Conservation (phyloP, 2,329 filamentous ascomycete species). For the Hirsutella thompsonii region DNA sequence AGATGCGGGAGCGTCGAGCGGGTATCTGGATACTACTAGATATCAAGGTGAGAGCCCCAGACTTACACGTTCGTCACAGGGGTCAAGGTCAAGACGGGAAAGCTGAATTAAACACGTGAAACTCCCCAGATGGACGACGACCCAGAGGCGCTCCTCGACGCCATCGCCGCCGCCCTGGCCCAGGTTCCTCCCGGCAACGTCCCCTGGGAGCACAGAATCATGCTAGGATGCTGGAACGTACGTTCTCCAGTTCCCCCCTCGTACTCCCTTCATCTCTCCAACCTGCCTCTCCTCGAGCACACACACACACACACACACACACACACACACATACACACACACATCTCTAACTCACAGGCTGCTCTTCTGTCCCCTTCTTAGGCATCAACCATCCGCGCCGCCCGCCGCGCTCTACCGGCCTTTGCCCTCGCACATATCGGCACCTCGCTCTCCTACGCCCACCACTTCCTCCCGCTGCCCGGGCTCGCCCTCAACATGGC, state of each 20-base stretch:
- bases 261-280: too few species aligned
- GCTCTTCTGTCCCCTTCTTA: constrained; percentile 16
- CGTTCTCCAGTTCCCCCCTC: constrained; percentile 8
- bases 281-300: too few species aligned
- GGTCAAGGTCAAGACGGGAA: not conserved
- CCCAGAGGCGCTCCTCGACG: constrained; percentile 54
- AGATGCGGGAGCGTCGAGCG: constrained; percentile 35
- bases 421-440: constrained; percentile 58
- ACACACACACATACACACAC: too few species aligned
- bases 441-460: constrained; percentile 53
- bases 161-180: constrained; percentile 51
- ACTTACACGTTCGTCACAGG: not conserved
- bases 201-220: constrained; percentile 60
- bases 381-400: constrained; percentile 55
- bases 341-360: too few species aligned
- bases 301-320: too few species aligned
- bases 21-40: constrained; percentile 74
- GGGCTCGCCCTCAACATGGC: constrained; percentile 70
- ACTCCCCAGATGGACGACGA: constrained; percentile 50
- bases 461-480: constrained; percentile 55
- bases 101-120: not conserved
- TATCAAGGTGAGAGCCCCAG: constrained; percentile 52
- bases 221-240: constrained; percentile 76
- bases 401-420: constrained; percentile 45
- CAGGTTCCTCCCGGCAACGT: constrained; percentile 29